These are phyloP conservation scores for Trichocladium antarcticum DNA, from an alignment of 495 filamentous ascomycete genomes.

Conservation along the genomic window DNA sequence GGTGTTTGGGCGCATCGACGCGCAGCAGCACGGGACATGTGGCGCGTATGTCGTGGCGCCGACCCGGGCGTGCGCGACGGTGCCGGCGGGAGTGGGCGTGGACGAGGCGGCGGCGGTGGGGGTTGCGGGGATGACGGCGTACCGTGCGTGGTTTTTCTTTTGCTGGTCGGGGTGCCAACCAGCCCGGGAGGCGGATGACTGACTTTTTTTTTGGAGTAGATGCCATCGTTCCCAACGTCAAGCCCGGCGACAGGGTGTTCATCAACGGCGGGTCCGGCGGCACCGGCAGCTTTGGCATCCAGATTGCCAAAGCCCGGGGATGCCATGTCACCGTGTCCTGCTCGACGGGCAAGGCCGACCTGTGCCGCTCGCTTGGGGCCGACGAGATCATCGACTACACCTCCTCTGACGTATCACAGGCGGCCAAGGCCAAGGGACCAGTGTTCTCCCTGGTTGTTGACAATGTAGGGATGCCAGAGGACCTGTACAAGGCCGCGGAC, in stretches of 20 bases:
- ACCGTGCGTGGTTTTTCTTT: conserved; percentile 28
- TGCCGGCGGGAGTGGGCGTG: conserved; percentile 43
- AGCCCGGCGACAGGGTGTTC: conserved; percentile 47
- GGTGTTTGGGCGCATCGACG: conserved; percentile 44
- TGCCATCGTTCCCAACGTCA: conserved; percentile 44
- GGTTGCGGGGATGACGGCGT: conserved; percentile 48
- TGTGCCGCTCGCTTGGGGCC: conserved; percentile 50
- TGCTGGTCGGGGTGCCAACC: too few relatives aligned
- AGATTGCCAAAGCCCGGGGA: conserved; percentile 55
- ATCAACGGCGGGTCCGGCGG: conserved; percentile 60
- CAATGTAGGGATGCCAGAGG: conserved; percentile 42
- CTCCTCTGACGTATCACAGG: conserved; percentile 37
- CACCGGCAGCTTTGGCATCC: conserved; percentile 49
- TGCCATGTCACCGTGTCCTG: conserved; percentile 53
- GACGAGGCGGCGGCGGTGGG: conserved; percentile 44
- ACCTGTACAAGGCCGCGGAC: conserved; percentile 47
- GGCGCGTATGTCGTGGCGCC: conserved; percentile 41
- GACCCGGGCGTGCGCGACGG: conserved; percentile 17
- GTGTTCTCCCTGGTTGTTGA: conserved; percentile 51
- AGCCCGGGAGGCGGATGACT: background rate
- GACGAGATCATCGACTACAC: conserved; percentile 63
- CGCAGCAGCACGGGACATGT: conserved; percentile 40
- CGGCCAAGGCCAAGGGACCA: conserved; percentile 38
- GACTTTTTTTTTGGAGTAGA: conserved; percentile 20
- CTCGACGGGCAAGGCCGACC: conserved; percentile 46